Conservation (phyloP, 257 asterid genomes). For the Parsonsia alboflavescens region DNA sequence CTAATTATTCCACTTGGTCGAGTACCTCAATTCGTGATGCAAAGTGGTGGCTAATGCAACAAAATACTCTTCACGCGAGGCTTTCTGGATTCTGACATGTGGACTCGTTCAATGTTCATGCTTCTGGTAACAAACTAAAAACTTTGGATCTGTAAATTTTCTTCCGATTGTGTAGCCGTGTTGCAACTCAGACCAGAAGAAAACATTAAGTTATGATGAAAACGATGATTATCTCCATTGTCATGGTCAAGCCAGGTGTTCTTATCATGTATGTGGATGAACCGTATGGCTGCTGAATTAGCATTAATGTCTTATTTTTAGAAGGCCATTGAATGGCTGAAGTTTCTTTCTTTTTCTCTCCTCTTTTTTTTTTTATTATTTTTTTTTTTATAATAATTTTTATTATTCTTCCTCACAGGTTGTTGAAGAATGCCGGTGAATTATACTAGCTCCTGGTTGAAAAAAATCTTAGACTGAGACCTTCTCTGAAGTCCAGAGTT, state of each 20-base stretch:
- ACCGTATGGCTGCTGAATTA: not conserved
- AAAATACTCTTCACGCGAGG: not conserved
- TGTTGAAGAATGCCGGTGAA: not conserved
- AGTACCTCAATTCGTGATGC: conserved; percentile 67
- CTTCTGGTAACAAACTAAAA: not conserved
- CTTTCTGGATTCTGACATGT: not conserved
- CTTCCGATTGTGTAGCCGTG: not conserved
- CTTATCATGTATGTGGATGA: not conserved
- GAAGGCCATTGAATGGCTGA: not conserved
- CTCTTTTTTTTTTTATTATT: no score
- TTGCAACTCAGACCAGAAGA: not conserved
- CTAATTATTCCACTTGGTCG: conserved; percentile 85
- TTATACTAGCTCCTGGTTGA: not conserved
- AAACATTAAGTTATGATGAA: not conserved
- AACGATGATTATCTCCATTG: conserved; percentile 10
- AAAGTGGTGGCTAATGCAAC: conserved; percentile 57
- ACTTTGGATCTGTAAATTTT: not conserved
- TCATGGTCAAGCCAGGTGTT: not conserved
- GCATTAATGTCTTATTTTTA: not conserved
- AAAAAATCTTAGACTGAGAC: not conserved
- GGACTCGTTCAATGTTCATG: not conserved
- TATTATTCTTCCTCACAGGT: not conserved
- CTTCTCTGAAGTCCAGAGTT: not conserved
- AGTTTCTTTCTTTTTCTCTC: not conserved
- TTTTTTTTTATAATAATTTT: no score